phyloP scores from a whole-genome alignment of 805 yeast genomes.

The Suhomyces canberraensis region DNA sequence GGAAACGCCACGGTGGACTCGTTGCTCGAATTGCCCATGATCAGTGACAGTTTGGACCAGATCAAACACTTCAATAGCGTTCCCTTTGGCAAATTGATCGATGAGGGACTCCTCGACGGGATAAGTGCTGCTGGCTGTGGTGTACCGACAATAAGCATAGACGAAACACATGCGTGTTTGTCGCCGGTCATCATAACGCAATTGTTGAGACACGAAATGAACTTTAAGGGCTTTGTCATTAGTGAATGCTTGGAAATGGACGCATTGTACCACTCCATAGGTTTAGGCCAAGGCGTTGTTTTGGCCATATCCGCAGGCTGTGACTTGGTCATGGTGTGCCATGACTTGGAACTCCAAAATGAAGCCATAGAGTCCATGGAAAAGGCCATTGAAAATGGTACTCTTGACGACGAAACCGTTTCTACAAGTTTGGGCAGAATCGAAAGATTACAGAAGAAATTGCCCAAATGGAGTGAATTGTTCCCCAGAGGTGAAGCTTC shows the following conservation, averaged over 20 bases:
- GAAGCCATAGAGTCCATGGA: conserved; percentile 49
- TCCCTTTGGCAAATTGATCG: conserved; percentile 49
- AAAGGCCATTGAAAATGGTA: conserved; percentile 38
- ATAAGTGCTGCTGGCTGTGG: conserved; percentile 63
- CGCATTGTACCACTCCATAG: conserved; percentile 58
- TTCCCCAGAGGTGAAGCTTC: conserved; percentile 34
- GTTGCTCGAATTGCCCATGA: conserved; percentile 55
- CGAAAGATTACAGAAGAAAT: conserved; percentile 37
- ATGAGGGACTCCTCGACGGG: conserved; percentile 48
- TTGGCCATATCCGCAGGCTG: conserved; percentile 64
- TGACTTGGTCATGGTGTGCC: conserved; percentile 62
- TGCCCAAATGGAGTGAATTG: conserved; percentile 43
- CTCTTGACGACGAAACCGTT: conserved; percentile 42
- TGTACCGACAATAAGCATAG: conserved; percentile 56
- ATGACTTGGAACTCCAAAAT: conserved; percentile 49
- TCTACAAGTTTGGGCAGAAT: conserved; percentile 41
- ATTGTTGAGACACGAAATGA: conserved; percentile 47
- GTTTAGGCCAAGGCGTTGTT: conserved; percentile 63
- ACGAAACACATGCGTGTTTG: conserved; percentile 61
- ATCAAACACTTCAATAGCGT: conserved; percentile 46
- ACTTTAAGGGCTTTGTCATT: conserved; percentile 54
- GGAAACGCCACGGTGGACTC: conserved; percentile 61
- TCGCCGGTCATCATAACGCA: conserved; percentile 52
- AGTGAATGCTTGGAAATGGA: conserved; percentile 65
- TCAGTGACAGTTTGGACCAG: conserved; percentile 53